Base-by-base conservation (phyloP, 768 basidiomycete species). In the Leucosporidium creatinivorum region DNA sequence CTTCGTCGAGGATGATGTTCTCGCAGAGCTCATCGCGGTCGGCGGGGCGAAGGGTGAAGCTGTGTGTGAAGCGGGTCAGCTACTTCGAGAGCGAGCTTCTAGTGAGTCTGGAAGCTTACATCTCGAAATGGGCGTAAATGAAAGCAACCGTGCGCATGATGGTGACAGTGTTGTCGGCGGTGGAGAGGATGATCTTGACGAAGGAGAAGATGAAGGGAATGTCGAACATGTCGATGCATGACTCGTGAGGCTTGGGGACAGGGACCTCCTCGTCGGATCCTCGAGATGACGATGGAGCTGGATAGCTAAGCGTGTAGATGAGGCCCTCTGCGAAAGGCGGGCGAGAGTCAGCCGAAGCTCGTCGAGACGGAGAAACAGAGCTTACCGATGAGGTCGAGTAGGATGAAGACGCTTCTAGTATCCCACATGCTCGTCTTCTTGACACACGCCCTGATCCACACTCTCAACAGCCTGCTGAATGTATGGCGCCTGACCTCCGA, bases 111-210 rank as follows among this genome's bases (percentile, higher is more conserved):
- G 28, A 4, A 4, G 65, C 74, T 58, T 6, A 75, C 73, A 77
- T 76, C 44, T 80, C 79, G 74, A 78, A 81, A 62, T 80, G 79
- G 13, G 80, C 77, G 69, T 80, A 81, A 31, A 81, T 69, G 69
- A 79, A 80, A 19, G 79, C 76, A 66, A 81, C 77, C 19, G 76
- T 75, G 36, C 80, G 79, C 69, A 80, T 78, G 31, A 81, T 66
- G 12, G 79, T 79, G 62, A 80, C 73, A 50, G 80, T 79, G 70
- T 80, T 79, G 70, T 81, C 81, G 13, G 78, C 80, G 52, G 79
- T 70, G 4, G 72, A 76, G 18, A 81, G 68, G 58, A 81, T 77
- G 54, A 78, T 67, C 28, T 77, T 69, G 52, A 81, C 68, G 26
- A 80, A 74, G 26, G 74, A 61, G 65, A 81, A 78, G 39, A 81